Evolutionary conservation across 2,329 filamentous ascomycete species (phyloP).

Genomic region (Sordariomycetes sp.): DNA sequence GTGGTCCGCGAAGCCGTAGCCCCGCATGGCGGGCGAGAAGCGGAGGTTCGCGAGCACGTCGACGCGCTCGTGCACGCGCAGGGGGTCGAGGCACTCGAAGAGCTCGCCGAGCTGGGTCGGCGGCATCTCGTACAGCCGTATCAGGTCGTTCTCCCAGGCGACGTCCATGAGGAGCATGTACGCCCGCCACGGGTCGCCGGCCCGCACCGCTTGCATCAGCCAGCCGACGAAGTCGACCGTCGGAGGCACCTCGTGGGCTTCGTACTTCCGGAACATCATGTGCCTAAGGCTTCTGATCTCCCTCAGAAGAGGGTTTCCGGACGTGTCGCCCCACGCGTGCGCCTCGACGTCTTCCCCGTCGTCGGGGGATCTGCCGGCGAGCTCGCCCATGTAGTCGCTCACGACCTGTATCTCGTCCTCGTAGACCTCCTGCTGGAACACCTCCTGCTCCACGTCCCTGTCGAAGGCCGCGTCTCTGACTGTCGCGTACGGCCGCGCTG

Average conservation of each 20-base stretch:
- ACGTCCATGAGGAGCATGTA: background rate
- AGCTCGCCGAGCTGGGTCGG: slow-evolving; percentile 51
- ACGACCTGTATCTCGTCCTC: no score
- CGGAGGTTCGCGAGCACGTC: slow-evolving; percentile 32
- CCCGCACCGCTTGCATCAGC: background rate
- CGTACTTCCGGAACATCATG: no score
- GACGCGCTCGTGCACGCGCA: slow-evolving; percentile 29
- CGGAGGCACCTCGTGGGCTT: background rate
- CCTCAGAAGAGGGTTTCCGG: no score
- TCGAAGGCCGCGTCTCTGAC: background rate
- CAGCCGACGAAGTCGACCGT: background rate
- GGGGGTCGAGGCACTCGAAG: slow-evolving; percentile 50
- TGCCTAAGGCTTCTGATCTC: no score
- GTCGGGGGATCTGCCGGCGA: no score
- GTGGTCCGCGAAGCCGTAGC: slow-evolving; percentile 12
- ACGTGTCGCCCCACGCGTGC: no score
- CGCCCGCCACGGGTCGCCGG: background rate
- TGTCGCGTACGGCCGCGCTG: background rate
- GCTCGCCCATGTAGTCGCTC: no score
- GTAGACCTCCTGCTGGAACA: no score
- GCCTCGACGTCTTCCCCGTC: no score
- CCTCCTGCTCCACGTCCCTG: no score
- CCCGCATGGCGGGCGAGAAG: background rate
- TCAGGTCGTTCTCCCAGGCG: slow-evolving; percentile 6
- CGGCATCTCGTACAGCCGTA: slow-evolving; percentile 30